Base-by-base conservation (phyloP, 2,329 filamentous ascomycete species). In the Metarhizium brunneum region DNA sequence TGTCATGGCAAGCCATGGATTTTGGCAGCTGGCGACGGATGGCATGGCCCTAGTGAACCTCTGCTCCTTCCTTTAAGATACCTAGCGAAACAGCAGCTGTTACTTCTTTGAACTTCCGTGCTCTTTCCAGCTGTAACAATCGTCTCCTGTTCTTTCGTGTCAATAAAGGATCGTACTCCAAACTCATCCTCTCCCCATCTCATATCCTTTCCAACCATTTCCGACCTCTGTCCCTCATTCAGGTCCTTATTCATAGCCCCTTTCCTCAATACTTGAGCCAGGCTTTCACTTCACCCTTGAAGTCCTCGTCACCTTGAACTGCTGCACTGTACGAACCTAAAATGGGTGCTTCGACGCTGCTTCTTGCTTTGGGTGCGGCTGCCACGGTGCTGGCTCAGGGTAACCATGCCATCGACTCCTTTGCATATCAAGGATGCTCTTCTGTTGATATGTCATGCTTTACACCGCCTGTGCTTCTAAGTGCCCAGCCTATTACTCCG, bases 371-470 rank as follows among this genome's bases (percentile, higher is more conserved):
- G 47, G 64, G 62, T 58, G 50, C 61, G 20, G 45, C 45, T 42
- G 60, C 52, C 58, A 62, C 42, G 36, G 56, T 53, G 56, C 53
- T 59, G 60, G 63, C 50, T 38, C 58, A 55, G 55, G 56, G 14
- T 56, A 63, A 51, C 20, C 60, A 64, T 53, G 56, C 48, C 40
- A 60, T 62, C 11, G 58, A 61, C 30, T 57, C 62, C 1, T 68
- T 65, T 48, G 56, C 60, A 6, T 66, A 66, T 49, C 58, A 60
- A 6, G 66, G 65, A 48, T 69, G 66, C 50, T 62, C 65, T 18
- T 55, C 55, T n/a, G 56, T 69, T 49, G 62, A 69, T 29, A 29
- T 64, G 32, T 56, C 62, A 55, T 62, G 63, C 48, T 66, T 69
- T 48, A 57, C 60, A 50, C 47, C 59, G 11, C 63, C 65, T 18